Evolutionary conservation across 2,329 filamentous ascomycete genomes (phyloP).

Genomic region (Tolypocladium tropicale): DNA sequence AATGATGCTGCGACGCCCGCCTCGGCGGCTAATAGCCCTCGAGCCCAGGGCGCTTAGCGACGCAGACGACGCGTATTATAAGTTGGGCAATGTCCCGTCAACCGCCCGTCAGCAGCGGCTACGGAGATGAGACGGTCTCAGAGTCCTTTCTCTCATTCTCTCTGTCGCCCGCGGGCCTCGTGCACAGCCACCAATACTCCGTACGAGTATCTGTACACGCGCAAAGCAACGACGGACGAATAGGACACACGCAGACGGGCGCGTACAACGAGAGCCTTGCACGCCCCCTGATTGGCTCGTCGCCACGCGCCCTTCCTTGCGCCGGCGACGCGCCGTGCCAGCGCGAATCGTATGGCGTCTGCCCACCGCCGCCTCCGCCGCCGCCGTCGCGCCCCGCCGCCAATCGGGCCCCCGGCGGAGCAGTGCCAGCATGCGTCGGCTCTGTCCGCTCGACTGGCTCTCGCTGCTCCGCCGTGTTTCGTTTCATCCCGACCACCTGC

Average conservation of each 20-base stretch:
- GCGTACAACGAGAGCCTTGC: background rate
- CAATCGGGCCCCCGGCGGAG: background rate
- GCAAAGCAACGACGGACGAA: background rate
- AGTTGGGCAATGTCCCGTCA: background rate
- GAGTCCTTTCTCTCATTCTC: background rate
- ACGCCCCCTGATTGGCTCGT: background rate
- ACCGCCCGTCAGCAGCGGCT: slow-evolving; percentile 9
- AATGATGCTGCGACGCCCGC: background rate
- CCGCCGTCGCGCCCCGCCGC: too few species aligned
- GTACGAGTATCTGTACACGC: background rate
- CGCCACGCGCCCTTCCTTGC: background rate
- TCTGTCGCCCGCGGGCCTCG: too few species aligned
- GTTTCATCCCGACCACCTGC: background rate
- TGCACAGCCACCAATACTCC: background rate
- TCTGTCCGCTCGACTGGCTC: background rate
- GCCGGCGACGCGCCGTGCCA: background rate
- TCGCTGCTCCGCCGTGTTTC: background rate
- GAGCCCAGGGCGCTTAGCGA: background rate
- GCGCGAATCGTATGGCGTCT: background rate
- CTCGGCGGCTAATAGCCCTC: background rate
- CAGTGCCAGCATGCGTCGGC: background rate
- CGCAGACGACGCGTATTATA: background rate
- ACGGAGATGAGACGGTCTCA: slow-evolving; percentile 10
- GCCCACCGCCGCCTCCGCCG: background rate
- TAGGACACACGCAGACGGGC: background rate